Evolutionary conservation across 2,329 filamentous ascomycete genomes (phyloP).

Genomic region (Aspergillus fumigatiaffinis): DNA sequence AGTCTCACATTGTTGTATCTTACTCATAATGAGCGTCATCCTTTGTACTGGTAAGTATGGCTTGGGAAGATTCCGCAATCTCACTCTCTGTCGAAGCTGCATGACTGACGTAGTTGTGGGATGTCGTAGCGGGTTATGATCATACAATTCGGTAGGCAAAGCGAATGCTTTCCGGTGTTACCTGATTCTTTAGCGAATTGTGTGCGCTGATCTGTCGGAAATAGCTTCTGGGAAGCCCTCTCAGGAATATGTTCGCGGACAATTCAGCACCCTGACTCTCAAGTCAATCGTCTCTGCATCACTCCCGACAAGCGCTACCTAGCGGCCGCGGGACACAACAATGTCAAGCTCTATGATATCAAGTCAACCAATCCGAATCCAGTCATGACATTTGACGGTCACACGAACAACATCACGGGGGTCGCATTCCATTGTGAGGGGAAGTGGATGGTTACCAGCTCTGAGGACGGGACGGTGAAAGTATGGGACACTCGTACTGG

Average conservation of each 20-base stretch:
- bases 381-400: slow-evolving; percentile 89
- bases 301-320: slow-evolving; percentile 97
- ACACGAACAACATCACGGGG: slow-evolving; percentile 92
- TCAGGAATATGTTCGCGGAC: slow-evolving; percentile 97
- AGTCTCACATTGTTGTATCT: not conserved
- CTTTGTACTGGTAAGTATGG: slow-evolving; percentile 58
- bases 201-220: slow-evolving; percentile 3
- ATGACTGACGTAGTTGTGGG: not conserved
- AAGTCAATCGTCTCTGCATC: slow-evolving; percentile 97
- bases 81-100: not conserved
- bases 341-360: slow-evolving; percentile 97
- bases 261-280: slow-evolving; percentile 95
- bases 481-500: slow-evolving; percentile 92
- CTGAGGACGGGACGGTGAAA: slow-evolving; percentile 93
- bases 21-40: slow-evolving; percentile 58
- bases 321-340: slow-evolving; percentile 74
- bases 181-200: not conserved
- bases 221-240: slow-evolving; percentile 94
- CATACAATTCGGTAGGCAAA: slow-evolving; percentile 65
- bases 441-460: slow-evolving; percentile 99
- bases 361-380: slow-evolving; percentile 96
- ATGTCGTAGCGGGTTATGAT: slow-evolving; percentile 62
- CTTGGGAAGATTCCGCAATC: not conserved
- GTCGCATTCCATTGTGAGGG: slow-evolving; percentile 98
- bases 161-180: not conserved